Evolutionary conservation across 306 rosid species (phyloP), one percentile per base, ranked within the genome.

Genomic region (Trifolium repens): DNA sequence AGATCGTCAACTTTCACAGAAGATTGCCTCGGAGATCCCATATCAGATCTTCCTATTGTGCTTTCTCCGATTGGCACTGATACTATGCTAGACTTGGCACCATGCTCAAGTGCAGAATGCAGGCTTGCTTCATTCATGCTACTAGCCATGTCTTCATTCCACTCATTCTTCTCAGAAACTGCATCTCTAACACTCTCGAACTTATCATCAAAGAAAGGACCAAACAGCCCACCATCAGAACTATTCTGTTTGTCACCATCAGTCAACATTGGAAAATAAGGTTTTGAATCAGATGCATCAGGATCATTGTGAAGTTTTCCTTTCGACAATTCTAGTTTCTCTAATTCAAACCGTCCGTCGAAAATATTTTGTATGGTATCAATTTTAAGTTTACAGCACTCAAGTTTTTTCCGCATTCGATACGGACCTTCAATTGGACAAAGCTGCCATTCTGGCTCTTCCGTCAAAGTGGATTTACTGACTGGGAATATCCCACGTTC

Each of bases 361-460:
- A 92, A 89, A 84, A 93, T 85, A 85, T 88, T 90, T 79, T 88
- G 93, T 77, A 96, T 84, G 70, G 97, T 85, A 63, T 90, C 92
- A 73, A 92, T 85, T 84, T 85, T 92, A 69, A 89, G 83, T 82
- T 84, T 89, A 88, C 91, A 87, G 82, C 91, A 82, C 82, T 96
- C 99, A 71, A 96, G 92, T 73, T 96, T 96, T 82, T 96, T 96
- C 71, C 99, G 92, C 99, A 90, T 96, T 79, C 99, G 88, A 75
- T 96, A 96, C 1, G 99, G 99, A 80, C 99, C 98, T 84, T 96
- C 99, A 81, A 96, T 96, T 74, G 96, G 98, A 75, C 99, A 96
- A 74, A 96, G 99, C 78, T 96, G 89, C 97, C 99, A 96, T 74
- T 91, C 96, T 19, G 88, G 87, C 74, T 88, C 99, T 69, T 80